Evolutionary conservation across 768 basidiomycete species (phyloP).

Genomic region (Tricholoma terreum): DNA sequence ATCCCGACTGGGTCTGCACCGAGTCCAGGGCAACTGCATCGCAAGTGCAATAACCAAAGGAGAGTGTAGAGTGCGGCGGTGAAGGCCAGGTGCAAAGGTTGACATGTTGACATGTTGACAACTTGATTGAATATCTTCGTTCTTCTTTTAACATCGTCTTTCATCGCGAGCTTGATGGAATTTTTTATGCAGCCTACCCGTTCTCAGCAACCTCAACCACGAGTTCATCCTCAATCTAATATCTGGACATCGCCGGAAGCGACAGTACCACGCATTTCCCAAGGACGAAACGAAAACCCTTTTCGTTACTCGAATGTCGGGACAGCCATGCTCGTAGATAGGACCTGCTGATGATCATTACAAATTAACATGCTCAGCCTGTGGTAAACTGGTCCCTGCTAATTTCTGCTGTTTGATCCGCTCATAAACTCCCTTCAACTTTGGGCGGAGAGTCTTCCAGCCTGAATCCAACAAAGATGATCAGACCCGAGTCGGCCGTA

Average conservation of each 20-base stretch:
- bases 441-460: neutral
- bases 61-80: conserved; percentile 30
- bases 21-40: conserved; percentile 69
- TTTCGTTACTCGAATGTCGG: too few relatives aligned
- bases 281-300: too few relatives aligned
- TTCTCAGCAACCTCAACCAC: neutral
- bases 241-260: too few relatives aligned
- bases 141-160: conserved; percentile 1
- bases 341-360: too few relatives aligned
- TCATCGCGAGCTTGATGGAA: neutral
- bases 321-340: too few relatives aligned
- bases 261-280: too few relatives aligned
- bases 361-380: too few relatives aligned
- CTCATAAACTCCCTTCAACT: neutral
- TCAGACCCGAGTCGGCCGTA: too few relatives aligned
- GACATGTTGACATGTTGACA: neutral
- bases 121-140: neutral
- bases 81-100: neutral
- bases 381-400: too few relatives aligned
- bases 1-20: conserved; percentile 78
- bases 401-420: too few relatives aligned
- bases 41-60: conserved; percentile 68
- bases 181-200: neutral
- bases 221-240: conserved; percentile 2
- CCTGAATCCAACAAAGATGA: neutral